Evolutionary conservation across 805 yeast species (phyloP), one percentile per base, ranked within the genome.

Genomic region (Yarrowia deformans): DNA sequence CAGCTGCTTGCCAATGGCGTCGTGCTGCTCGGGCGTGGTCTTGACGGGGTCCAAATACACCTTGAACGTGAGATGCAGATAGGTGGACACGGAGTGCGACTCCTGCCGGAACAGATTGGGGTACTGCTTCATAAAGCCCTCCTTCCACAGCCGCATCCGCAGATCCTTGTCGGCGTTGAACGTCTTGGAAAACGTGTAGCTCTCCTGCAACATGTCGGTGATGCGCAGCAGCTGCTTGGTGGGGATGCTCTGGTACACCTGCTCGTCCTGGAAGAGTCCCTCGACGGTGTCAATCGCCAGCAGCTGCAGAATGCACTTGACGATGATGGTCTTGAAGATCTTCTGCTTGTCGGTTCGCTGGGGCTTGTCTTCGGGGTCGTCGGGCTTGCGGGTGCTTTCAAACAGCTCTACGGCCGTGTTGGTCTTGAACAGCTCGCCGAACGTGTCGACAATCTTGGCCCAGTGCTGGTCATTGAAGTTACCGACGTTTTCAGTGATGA

Each of bases 21-120:
- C 78, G 73, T 87, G 85, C 5, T 84, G 82, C 75, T 87, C 87
- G 35, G 54, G 18, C 9, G 49, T 48, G 12, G 76, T 72, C 70
- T 76, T 74, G 34, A 81, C 83, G 16, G 83, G 82, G 75, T 89
- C 92, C 70, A 90, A 85, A 77, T 91, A 93, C 75, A 94, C 81
- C 74, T 90, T 84, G 83, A 94, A 91, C 82, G 91, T 83, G 56
- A 93, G 84, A 74, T 89, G 88, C 72, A 94, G 87, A 77, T 88
- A 90, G 1, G 93, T 97, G 1, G 97, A 94, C 1, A 97, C 89
- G 0, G 97, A 87, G 43, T 92, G 87, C 0, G 97, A 88, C 78
- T 96, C 99, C 79, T 96, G 99, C 74, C 91, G 90, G 74, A 93
- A 81, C 74, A 95, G 80, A 74, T 95, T 96, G 23, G 99, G 99